Evolutionary conservation across 345 rosid genomes (phyloP).

Genomic region (Gossypium turneri): DNA sequence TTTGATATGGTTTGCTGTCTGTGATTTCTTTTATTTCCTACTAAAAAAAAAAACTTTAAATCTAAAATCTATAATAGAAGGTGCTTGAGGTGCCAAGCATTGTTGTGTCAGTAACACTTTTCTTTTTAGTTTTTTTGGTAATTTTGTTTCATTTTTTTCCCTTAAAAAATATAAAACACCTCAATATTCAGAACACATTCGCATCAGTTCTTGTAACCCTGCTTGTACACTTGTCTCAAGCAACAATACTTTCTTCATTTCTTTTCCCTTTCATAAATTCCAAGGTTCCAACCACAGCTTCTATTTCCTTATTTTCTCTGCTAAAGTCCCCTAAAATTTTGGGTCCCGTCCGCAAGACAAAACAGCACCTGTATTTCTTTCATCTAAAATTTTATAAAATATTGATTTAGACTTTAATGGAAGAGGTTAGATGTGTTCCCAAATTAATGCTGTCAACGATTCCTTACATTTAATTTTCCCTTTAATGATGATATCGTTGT

Average conservation of each 20-base stretch:
- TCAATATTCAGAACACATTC: not conserved
- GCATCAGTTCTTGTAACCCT: not conserved
- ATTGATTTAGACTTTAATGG: not conserved
- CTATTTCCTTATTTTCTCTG: not conserved
- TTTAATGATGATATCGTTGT: constrained; percentile 4
- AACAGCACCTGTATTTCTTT: not conserved
- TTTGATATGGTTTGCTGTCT: not conserved
- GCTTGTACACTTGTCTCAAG: not conserved
- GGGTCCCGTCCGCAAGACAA: not conserved
- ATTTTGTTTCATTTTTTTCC: not conserved
- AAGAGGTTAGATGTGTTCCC: not conserved
- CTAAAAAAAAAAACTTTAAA: not conserved
- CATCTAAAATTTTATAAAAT: not conserved
- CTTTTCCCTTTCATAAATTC: not conserved
- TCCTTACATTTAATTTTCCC: not conserved
- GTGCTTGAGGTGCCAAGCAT: not conserved
- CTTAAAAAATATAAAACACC: not conserved
- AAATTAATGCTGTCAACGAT: not conserved
- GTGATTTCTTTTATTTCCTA: not conserved
- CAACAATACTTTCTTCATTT: not conserved
- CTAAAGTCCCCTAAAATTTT: not conserved
- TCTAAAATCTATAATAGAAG: not conserved
- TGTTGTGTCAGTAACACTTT: not conserved
- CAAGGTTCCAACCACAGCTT: not conserved
- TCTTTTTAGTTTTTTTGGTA: not conserved